Base-by-base conservation (phyloP, 2,329 filamentous ascomycete species). In the Madurella fahalii region DNA sequence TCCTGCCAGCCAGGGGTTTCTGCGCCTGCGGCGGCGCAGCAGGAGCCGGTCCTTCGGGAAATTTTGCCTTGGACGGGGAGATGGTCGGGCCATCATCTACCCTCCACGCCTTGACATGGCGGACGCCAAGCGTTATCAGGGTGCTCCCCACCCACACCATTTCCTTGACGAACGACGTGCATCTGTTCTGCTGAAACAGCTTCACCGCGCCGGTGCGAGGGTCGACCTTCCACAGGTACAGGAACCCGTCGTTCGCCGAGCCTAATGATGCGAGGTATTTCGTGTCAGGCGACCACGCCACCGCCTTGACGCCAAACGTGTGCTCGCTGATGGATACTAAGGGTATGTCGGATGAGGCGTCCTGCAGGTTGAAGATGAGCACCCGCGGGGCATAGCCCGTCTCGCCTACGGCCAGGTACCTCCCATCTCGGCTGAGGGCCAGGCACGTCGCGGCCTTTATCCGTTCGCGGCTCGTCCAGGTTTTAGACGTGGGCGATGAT, bases 381-480 rank as follows among this genome's bases (percentile, higher is more conserved):
- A 99, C 90, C 50, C 94, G 82, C 5, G 94, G 94, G 50, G 87
- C 89, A 71, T 97, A 96, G 18, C 94, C 94, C 3, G 92, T 95
- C 80, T 99, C 94, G 64, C 94, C 94, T 2, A 97, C 88, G 9
- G 93, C 94, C 50, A 99, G 77, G 67, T 88, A 95, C 63, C 83
- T 87, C 32, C 89, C 92, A 71, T 96, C 91, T 1, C 85, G 84
- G 67, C 91, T 96, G 61, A 99, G 80, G 18, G 90, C 87, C 25
- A 99, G 81, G 66, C 92, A 95, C 5, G 92, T 96, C 2, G 92
- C 90, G 16, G 94, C 89, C 73, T 97, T 97, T 68, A 97, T 92
- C 61, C 91, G 84, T 70, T 97, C 94, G 61, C 90, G 84, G 52
- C 90, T 94, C 1, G 89, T 91, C 86, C 90, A 93, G 12, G 87